These are phyloP conservation scores for Fusarium sp. DNA, from an alignment of 2,329 filamentous ascomycete species.

Conservation along the genomic window DNA sequence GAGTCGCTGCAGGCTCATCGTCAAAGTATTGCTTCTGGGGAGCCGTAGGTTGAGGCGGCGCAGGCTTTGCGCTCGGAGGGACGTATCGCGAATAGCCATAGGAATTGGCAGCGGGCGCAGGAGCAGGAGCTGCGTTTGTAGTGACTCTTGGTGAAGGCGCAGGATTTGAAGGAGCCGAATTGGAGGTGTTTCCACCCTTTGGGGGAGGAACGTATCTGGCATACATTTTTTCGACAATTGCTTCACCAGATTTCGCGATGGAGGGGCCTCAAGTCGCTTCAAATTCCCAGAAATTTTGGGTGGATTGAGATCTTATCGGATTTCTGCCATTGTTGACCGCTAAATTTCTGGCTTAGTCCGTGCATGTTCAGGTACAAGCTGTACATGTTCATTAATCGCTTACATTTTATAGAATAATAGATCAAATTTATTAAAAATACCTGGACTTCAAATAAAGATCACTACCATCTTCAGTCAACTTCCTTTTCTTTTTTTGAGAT, in stretches of 20 bases:
- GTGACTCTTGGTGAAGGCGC: background rate
- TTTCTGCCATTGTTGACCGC: slow-evolving; percentile 55
- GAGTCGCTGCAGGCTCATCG: slow-evolving; percentile 44
- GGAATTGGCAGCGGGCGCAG: slow-evolving; percentile 28
- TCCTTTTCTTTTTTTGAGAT: background rate
- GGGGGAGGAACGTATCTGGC: slow-evolving; percentile 57
- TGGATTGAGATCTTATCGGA: slow-evolving; percentile 49
- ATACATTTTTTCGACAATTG: slow-evolving; percentile 51
- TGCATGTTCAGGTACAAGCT: background rate
- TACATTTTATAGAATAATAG: background rate
- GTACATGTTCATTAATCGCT: background rate
- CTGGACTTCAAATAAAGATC: fast-evolving
- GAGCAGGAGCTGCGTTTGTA: background rate
- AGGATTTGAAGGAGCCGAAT: background rate
- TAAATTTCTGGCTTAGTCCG: slow-evolving; percentile 38
- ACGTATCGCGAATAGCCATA: slow-evolving; percentile 58
- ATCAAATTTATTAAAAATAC: background rate
- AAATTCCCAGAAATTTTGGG: slow-evolving; percentile 52
- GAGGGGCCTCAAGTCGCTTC: slow-evolving; percentile 26
- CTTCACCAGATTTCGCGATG: slow-evolving; percentile 21
- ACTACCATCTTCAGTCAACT: fast-evolving
- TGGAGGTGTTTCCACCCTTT: slow-evolving; percentile 32
- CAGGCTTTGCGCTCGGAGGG: slow-evolving; percentile 47
- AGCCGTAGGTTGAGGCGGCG: slow-evolving; percentile 6
- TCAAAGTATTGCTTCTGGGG: slow-evolving; percentile 45